Percentiles rank a stretch among this genome's conserved stretches.
These are phyloP conservation scores for Fusarium fracticaudum DNA, from an alignment of 2,329 filamentous ascomycete genomes.

Conservation along the genomic window DNA sequence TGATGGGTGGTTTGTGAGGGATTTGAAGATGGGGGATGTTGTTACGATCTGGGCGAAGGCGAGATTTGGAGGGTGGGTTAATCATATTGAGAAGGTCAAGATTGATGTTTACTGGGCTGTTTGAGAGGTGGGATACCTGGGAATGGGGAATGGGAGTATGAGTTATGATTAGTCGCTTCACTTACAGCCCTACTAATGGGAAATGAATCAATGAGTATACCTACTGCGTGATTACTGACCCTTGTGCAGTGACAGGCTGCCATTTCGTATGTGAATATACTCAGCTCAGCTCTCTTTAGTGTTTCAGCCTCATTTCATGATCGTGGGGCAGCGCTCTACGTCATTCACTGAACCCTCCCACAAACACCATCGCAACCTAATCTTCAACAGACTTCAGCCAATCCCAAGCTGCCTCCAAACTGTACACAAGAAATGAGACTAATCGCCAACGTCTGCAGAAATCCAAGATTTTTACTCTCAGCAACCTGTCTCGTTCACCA, in stretches of 20 bases:
- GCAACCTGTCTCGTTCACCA: neutral
- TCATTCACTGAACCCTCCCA: neutral
- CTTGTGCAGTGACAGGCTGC: neutral
- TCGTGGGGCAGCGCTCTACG: conserved; percentile 11
- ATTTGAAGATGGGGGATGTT: conserved; percentile 67
- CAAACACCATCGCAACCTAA: neutral
- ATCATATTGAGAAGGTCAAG: conserved; percentile 59
- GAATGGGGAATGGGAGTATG: neutral
- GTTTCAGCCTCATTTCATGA: neutral
- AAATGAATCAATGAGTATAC: neutral
- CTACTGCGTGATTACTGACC: accelerated
- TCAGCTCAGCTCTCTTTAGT: neutral
- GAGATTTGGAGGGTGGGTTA: conserved; percentile 64
- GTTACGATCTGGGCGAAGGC: conserved; percentile 70
- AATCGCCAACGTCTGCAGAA: neutral
- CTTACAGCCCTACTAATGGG: neutral
- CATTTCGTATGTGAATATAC: neutral
- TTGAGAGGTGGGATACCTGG: conserved; percentile 9
- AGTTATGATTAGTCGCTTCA: neutral
- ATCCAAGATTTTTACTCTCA: neutral
- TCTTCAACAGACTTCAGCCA: neutral
- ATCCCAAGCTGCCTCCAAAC: neutral
- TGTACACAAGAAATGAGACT: conserved; percentile 24
- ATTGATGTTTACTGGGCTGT: conserved; percentile 70
- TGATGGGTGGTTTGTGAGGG: conserved; percentile 65